Evolutionary conservation across 495 filamentous ascomycete species (phyloP).

Genomic region (Aspergillus cavernicola): DNA sequence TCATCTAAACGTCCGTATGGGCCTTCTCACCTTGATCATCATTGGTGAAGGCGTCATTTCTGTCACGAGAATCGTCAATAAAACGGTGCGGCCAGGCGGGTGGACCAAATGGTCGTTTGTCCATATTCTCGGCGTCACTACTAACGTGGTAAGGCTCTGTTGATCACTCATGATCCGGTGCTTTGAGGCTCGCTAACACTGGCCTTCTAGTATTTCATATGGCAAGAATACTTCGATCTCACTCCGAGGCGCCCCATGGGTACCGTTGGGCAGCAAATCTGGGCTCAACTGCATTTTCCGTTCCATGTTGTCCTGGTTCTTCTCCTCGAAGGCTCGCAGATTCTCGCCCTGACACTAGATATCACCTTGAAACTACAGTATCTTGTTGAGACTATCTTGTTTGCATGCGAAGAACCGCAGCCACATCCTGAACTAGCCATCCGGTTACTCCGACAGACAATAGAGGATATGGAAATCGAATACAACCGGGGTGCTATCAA

Average conservation of each 20-base stretch:
- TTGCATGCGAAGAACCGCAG: conserved; percentile 40
- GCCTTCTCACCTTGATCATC: conserved; percentile 65
- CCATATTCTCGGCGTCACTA: conserved; percentile 45
- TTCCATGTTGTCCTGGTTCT: conserved; percentile 65
- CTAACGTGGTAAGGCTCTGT: conserved; percentile 43
- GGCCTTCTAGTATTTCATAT: conserved; percentile 57
- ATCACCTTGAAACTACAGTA: conserved; percentile 39
- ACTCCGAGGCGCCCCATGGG: conserved; percentile 36
- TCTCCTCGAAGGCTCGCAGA: conserved; percentile 54
- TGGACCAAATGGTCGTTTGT: conserved; percentile 49
- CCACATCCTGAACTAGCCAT: conserved; percentile 26
- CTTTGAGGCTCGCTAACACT: conserved; percentile 12
- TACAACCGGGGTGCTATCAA: conserved; percentile 33
- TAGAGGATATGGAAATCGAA: conserved; percentile 42
- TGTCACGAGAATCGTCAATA: conserved; percentile 52
- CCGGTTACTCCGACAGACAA: conserved; percentile 34
- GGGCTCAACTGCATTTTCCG: conserved; percentile 66
- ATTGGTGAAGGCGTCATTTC: conserved; percentile 63
- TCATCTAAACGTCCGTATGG: conserved; percentile 62
- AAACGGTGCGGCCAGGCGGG: conserved; percentile 50
- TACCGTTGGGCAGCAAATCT: conserved; percentile 56
- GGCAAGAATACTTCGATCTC: conserved; percentile 70
- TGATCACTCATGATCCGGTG: conserved; percentile 22
- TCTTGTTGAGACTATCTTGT: conserved; percentile 36
- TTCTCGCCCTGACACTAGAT: conserved; percentile 39